Evolutionary conservation across 176 grass and related monocot species (phyloP), one percentile per base, ranked within the genome.

Genomic region (Cenchrus fungigraminus): DNA sequence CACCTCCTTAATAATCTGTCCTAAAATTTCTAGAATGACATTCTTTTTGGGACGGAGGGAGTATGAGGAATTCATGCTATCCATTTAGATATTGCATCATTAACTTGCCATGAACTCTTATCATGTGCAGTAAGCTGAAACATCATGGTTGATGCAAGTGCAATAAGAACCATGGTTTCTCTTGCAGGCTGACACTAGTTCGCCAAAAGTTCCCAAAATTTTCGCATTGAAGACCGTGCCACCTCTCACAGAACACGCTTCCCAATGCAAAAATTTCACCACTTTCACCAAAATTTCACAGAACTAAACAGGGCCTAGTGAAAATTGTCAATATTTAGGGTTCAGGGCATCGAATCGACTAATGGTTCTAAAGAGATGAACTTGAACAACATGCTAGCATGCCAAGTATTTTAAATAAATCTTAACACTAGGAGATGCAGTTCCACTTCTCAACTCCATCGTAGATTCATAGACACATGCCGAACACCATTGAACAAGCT

Each of bases 71-170:
- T 63, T 53, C 20, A n/a, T 12, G 52, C 12, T 20, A 70, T 34
- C 71, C 25, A 22, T 40, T 37, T 74, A 74, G 43, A 29, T 45
- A 84, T 65, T 81, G 37, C 19, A 32, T 11, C 29, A 45, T 22
- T 52, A 19, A 12, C n/a, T 68, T 58, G 42, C 20, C 1, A 8
- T 6, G n/a, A 72, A 61, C 12, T 85, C 10, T 32, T 76, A 19
- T 79, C 61, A 49, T 56, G 65, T 78, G 63, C 80, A 64, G n/a
- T 34, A 54, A 64, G 8, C 12, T 65, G 40, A 32, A 88, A 15
- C 5, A 71, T n/a, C 14, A 62, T 61, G 34, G 16, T 73, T 54
- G 17, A 65, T 78, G n/a, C 20, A 72, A 55, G 60, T 54, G 12
- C 17, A 16, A 75, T 6, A 62, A 31, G 60, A 85, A 47, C 62